Percentiles rank a stretch among this genome's conserved stretches.
phyloP scores from a whole-genome alignment of 2,329 filamentous ascomycete species.

The Dothideomycetes sp. region DNA sequence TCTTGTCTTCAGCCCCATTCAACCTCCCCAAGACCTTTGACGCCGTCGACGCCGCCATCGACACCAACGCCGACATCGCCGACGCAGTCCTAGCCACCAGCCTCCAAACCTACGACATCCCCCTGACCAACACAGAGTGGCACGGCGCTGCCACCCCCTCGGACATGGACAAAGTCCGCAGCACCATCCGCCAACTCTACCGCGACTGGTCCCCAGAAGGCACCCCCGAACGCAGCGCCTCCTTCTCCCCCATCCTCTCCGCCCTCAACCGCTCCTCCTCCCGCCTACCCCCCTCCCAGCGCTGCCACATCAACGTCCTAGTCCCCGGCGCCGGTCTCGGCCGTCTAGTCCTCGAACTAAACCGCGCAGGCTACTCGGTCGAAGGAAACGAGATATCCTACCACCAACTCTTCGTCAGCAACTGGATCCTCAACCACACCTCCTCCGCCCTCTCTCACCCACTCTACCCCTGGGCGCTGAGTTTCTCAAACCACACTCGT shows the following conservation, averaged over 20 bases:
- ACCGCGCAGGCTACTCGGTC: conserved; percentile 56
- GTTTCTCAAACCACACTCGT: conserved; percentile 74
- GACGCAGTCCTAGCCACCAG: conserved; percentile 64
- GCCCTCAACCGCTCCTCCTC: conserved; percentile 46
- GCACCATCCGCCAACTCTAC: conserved; percentile 86
- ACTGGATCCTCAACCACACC: conserved; percentile 62
- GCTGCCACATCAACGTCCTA: conserved; percentile 48
- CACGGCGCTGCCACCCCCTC: conserved; percentile 55
- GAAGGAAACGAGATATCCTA: conserved; percentile 96
- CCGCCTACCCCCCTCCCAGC: conserved; percentile 12
- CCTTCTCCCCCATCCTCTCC: conserved; percentile 62
- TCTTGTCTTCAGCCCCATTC: conserved; percentile 73
- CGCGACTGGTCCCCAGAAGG: conserved; percentile 87
- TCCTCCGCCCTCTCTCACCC: conserved; percentile 50
- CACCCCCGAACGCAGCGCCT: conserved; percentile 58
- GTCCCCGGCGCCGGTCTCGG: conserved; percentile 86
- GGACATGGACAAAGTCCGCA: conserved; percentile 84
- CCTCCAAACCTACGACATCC: conserved; percentile 54
- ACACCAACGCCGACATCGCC: conserved; percentile 74
- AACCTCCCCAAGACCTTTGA: conserved; percentile 69
- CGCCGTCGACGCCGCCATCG: conserved; percentile 76
- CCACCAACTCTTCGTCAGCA: conserved; percentile 83
- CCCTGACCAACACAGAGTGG: conserved; percentile 45
- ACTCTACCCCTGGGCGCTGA: conserved; percentile 76
- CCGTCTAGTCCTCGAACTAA: conserved; percentile 80